Percentiles rank a stretch among this genome's conserved stretches.
phyloP scores from a whole-genome alignment of 306 rosid genomes.

The Echinosophora koreensis region DNA sequence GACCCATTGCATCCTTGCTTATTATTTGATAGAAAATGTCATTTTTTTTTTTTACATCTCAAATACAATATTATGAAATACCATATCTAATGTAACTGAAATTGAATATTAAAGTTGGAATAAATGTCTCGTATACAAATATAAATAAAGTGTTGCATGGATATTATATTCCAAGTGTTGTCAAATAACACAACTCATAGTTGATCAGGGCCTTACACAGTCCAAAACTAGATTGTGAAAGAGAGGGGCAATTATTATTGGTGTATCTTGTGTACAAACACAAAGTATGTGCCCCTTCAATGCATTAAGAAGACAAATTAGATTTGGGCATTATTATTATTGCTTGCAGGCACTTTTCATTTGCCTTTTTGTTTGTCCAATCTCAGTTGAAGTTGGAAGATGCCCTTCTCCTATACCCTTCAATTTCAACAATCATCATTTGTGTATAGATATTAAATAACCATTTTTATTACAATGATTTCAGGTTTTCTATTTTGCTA shows the following conservation, averaged over 20 bases:
- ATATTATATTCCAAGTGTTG: too few species aligned
- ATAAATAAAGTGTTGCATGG: too few species aligned
- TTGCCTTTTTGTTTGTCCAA: conserved; percentile 2
- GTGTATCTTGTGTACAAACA: conserved; percentile 20
- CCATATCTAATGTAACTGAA: too few species aligned
- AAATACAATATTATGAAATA: too few species aligned
- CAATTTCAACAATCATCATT: conserved; percentile 22
- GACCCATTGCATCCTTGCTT: background rate
- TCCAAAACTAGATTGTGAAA: conserved; percentile 1
- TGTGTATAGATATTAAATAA: conserved; percentile 3
- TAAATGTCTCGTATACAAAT: too few species aligned
- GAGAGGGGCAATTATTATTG: conserved; percentile 25
- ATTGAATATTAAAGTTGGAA: too few species aligned
- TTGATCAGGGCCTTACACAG: conserved; percentile 26
- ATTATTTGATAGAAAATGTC: too few species aligned
- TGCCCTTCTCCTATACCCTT: background rate
- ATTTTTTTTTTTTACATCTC: too few species aligned
- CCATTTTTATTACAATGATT: conserved; percentile 9
- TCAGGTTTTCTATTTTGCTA: background rate
- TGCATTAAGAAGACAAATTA: conserved; percentile 54
- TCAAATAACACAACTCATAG: too few species aligned
- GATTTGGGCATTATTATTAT: conserved; percentile 44
- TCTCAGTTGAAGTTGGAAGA: conserved; percentile 28
- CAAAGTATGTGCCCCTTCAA: conserved; percentile 55
- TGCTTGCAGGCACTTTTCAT: background rate